Percentiles rank a stretch among this genome's conserved stretches.
Evolutionary conservation across 2,329 filamentous ascomycete genomes (phyloP).

Genomic region (Xylaria sp.): DNA sequence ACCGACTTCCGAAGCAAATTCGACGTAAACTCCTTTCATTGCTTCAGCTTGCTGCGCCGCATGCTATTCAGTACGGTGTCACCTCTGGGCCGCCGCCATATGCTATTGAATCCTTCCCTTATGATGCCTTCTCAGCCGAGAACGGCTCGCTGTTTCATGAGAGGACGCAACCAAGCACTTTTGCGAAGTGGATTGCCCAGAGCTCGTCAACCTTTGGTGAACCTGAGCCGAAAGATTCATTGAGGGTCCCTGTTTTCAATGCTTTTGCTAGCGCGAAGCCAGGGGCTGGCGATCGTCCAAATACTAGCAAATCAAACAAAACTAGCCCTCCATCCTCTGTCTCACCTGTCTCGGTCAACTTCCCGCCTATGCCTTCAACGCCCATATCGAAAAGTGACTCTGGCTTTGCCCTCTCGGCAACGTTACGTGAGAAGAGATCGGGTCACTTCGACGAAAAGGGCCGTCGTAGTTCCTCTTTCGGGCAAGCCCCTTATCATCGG

Average conservation of each 20-base stretch:
- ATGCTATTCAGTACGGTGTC: conserved; percentile 87
- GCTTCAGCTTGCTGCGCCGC: conserved; percentile 88
- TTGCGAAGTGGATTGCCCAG: conserved; percentile 87
- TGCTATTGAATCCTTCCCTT: conserved; percentile 90
- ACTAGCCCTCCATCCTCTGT: conserved; percentile 71
- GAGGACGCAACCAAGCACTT: conserved; percentile 73
- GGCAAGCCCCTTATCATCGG: conserved; percentile 74
- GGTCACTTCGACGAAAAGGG: conserved; percentile 83
- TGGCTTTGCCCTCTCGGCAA: conserved; percentile 85
- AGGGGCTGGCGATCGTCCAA: conserved; percentile 78
- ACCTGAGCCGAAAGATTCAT: conserved; percentile 60
- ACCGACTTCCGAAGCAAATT: conserved; percentile 84
- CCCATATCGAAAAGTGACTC: conserved; percentile 91
- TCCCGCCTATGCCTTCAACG: conserved; percentile 79
- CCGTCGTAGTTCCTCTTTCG: conserved; percentile 92
- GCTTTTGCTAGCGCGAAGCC: conserved; percentile 83
- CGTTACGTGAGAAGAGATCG: conserved; percentile 91
- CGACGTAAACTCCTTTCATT: conserved; percentile 89
- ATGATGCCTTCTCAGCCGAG: conserved; percentile 89
- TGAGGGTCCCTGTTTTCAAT: conserved; percentile 82
- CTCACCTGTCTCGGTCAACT: conserved; percentile 81
- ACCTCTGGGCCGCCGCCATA: conserved; percentile 90
- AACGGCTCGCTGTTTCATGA: conserved; percentile 82
- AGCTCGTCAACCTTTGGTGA: conserved; percentile 90
- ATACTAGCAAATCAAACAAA: conserved; percentile 73